A percentile compares a stretch with the other conserved stretches of the same genome.
phyloP scores from a whole-genome alignment of 352 stramenopile genomes.

The Pelagophyceae sp. region DNA sequence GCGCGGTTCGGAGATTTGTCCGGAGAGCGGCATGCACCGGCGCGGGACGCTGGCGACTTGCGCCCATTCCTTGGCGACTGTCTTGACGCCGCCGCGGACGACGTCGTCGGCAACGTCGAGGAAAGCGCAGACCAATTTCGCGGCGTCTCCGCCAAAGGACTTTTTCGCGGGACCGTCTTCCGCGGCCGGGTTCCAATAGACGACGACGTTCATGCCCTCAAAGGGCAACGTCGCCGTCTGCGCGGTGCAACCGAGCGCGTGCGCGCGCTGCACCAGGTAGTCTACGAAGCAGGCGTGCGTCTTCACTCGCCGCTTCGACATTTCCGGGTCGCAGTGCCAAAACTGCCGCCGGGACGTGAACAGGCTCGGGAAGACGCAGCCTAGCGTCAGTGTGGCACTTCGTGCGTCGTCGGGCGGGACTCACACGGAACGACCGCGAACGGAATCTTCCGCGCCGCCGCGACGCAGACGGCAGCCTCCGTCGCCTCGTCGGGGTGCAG shows the following conservation, averaged over 20 bases:
- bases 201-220: neutral
- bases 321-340: neutral
- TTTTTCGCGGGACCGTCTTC: neutral
- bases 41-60: too few species aligned
- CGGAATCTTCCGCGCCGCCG: constrained; percentile 56
- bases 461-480: constrained; percentile 66
- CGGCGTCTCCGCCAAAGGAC: neutral
- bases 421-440: constrained; percentile 75
- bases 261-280: neutral
- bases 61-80: neutral
- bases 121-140: neutral
- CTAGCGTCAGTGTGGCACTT: too few species aligned
- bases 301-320: neutral
- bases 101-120: neutral
- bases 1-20: too few species aligned
- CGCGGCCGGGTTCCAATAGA: neutral
- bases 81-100: neutral
- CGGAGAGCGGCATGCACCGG: too few species aligned
- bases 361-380: constrained; percentile 67
- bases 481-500: constrained; percentile 77
- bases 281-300: neutral
- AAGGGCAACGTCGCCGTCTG: neutral
- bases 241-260: neutral
- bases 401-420: too few species aligned
- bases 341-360: constrained; percentile 44